A percentile compares a stretch with the other conserved stretches of the same genome.
These are phyloP conservation scores for Saturnispora sekii DNA, from an alignment of 805 yeast species.

Conservation along the genomic window DNA sequence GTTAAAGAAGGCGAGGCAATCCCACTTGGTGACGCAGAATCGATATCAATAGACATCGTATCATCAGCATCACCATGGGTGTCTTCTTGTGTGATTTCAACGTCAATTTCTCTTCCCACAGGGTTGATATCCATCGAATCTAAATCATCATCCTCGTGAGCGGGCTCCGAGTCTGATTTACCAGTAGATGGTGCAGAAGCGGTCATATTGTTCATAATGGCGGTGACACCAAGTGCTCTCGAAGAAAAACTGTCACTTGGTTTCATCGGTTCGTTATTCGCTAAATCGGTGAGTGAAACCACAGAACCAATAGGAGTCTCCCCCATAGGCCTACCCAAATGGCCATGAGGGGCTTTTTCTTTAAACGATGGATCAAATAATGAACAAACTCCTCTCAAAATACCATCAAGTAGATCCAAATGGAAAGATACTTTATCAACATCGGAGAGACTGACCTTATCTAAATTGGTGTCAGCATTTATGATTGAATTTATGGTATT, in stretches of 20 bases:
- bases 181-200: background rate
- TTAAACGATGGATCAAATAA: slow-evolving; percentile 61
- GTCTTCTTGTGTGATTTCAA: slow-evolving; percentile 10
- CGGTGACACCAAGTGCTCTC: background rate
- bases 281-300: slow-evolving; percentile 15
- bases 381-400: slow-evolving; percentile 57
- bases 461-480: slow-evolving; percentile 38
- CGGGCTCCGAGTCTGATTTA: slow-evolving; percentile 1
- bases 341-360: slow-evolving; percentile 7
- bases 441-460: slow-evolving; percentile 17
- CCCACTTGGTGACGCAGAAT: slow-evolving; percentile 26
- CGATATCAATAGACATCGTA: slow-evolving; percentile 19
- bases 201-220: slow-evolving; percentile 4
- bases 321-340: slow-evolving; percentile 2
- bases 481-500: slow-evolving; percentile 44
- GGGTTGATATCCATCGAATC: slow-evolving; percentile 10
- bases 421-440: slow-evolving; percentile 19
- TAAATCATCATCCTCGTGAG: slow-evolving; percentile 7
- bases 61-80: slow-evolving; percentile 13
- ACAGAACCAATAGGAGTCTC: slow-evolving; percentile 15
- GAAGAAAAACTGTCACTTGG: slow-evolving; percentile 1
- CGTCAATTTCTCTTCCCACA: slow-evolving; percentile 15
- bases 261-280: slow-evolving; percentile 1
- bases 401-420: slow-evolving; percentile 20
- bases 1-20: slow-evolving; percentile 21